Percentiles rank a stretch among this genome's conserved stretches.
Conservation (phyloP, 352 stramenopile species). For the Pythium sp. region DNA sequence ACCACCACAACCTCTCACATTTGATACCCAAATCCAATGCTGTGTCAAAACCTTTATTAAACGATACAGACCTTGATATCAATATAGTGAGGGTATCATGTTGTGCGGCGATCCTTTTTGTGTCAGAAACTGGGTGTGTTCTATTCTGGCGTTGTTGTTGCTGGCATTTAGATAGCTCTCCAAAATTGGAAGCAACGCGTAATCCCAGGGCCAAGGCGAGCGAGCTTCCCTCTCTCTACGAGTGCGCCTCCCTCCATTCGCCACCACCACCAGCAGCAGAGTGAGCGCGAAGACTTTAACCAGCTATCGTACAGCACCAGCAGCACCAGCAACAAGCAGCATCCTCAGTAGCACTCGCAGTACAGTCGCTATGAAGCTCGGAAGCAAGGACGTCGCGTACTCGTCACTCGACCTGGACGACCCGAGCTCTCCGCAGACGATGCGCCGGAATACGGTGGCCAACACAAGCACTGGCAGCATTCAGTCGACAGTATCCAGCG, state of each 20-base stretch:
- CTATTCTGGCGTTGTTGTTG: background rate
- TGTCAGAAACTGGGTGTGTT: background rate
- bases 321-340: background rate
- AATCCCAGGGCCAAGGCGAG: background rate
- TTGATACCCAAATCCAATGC: background rate
- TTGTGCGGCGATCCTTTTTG: background rate
- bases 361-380: conserved; percentile 49
- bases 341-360: background rate
- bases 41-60: background rate
- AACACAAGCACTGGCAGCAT: conserved; percentile 34
- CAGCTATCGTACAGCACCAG: background rate
- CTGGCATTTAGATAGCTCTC: background rate
- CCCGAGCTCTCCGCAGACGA: conserved; percentile 26
- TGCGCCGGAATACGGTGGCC: conserved; percentile 29
- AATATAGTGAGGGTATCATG: background rate
- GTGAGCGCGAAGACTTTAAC: background rate
- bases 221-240: background rate
- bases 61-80: background rate
- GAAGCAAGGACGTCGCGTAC: conserved; percentile 74
- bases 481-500: conserved; percentile 38
- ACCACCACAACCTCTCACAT: conserved; percentile 10
- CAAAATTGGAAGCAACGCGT: conserved; percentile 1
- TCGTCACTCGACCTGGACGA: conserved; percentile 72
- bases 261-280: background rate
- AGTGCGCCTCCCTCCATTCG: background rate